Base-by-base conservation (phyloP, 176 grass and related monocot genomes). In the Chrysopogon serrulatus region DNA sequence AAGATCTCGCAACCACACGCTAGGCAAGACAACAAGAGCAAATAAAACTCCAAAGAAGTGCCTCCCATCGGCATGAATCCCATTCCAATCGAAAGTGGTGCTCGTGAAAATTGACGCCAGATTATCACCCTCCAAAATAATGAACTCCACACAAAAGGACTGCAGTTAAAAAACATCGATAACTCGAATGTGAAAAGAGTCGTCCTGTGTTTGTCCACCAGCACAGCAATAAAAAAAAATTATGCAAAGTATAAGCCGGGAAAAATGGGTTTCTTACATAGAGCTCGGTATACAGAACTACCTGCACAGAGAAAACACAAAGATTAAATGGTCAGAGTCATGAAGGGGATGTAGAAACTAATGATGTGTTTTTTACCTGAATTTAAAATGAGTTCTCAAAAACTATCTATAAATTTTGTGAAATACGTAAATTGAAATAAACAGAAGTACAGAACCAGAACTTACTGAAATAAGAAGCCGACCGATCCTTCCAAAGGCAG, bases 81-180 rank as follows among this genome's bases (percentile, higher is more conserved):
- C 91, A 33, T 92, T 83, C 67, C 71, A 93, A 89, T 81, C 78
- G 19, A 95, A 76, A 68, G 84, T 68, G 64, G 83, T 21, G 5
- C 49, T 78, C 32, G 96, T 89, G 70, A 98, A 98, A 15, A 98
- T 74, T 34, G 87, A 95, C 36, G 91, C 86, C 30, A 98, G 83
- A 68, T 93, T 98, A 85, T 98, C 96, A 73, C 96, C 96, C 90
- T 98, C 96, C 39, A 98, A 18, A 70, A 92, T 93, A 90, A 98
- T 87, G 83, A 98, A 98, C 79, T 98, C 96, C 56, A 98, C 96
- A 78, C 91, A 98, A 61, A 95, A 95, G 21, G 96, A 91, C 95
- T 95, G 86, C 86, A 93, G 51, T 14, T 30, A 77, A 82, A 87
- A 36, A 66, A 65, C 16, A 85, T 65, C 33, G 8, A 13, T 74